Conservation (phyloP, 1,284 basidiomycete genomes). For the Cutaneotrichosporon curvatum region DNA sequence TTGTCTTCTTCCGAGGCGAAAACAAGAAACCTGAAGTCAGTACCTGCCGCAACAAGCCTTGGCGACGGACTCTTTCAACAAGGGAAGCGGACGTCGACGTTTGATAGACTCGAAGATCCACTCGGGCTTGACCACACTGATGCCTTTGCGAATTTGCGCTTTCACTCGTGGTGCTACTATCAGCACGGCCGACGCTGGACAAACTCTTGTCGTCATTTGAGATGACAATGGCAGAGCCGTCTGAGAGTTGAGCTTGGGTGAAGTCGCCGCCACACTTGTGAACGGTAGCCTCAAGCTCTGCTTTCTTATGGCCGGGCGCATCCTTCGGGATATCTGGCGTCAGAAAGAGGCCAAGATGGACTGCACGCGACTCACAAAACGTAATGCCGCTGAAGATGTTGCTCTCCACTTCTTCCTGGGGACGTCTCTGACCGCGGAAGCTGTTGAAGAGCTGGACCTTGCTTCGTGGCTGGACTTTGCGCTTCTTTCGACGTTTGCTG, state of each 20-base stretch:
- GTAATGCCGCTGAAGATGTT: constrained; percentile 64
- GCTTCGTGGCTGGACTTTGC: constrained; percentile 14
- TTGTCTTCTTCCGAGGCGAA: constrained; percentile 35
- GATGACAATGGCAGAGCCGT: constrained; percentile 52
- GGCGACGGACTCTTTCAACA: constrained; percentile 58
- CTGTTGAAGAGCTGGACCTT: constrained; percentile 59
- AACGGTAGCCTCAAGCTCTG: constrained; percentile 50
- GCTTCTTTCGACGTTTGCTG: constrained; percentile 25
- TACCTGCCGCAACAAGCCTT: neutral
- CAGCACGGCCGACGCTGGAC: constrained; percentile 6
- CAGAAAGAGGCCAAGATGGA: neutral
- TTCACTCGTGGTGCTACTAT: constrained; percentile 36
- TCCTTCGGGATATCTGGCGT: constrained; percentile 60
- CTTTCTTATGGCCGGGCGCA: constrained; percentile 23
- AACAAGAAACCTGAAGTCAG: constrained; percentile 34
- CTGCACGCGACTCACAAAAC: constrained; percentile 61
- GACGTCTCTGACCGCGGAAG: constrained; percentile 58
- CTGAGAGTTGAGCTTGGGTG: constrained; percentile 51
- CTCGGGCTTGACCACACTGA: constrained; percentile 67
- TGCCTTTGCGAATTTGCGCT: constrained; percentile 50
- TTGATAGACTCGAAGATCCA: constrained; percentile 76
- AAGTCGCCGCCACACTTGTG: constrained; percentile 67
- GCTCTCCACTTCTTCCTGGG: constrained; percentile 55
- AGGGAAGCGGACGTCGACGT: constrained; percentile 53
- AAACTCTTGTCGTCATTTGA: constrained; percentile 38